Conservation (phyloP, 1,284 basidiomycete genomes). For the Pseudomicrostroma phylloplanum region DNA sequence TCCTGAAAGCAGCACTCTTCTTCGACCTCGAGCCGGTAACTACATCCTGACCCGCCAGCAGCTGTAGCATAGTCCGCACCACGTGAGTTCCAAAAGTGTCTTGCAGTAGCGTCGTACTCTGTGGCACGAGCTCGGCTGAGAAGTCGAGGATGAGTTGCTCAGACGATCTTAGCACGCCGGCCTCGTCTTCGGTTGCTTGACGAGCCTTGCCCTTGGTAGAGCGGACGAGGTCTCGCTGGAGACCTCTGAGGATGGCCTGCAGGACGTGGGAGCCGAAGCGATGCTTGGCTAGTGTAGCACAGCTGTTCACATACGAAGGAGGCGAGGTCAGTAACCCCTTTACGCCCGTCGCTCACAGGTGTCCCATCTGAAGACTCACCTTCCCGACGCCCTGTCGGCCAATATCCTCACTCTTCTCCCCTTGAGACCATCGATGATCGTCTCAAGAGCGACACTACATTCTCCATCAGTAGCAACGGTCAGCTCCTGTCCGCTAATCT, state of each 20-base stretch:
- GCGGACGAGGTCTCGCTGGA: slow-evolving; percentile 27
- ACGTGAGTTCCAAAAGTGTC: slow-evolving; percentile 40
- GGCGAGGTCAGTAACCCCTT: not conserved
- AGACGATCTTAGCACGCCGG: slow-evolving; percentile 29
- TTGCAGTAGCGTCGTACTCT: slow-evolving; percentile 21
- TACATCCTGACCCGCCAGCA: slow-evolving; percentile 28
- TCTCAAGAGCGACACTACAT: slow-evolving; percentile 42
- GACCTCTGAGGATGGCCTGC: slow-evolving; percentile 26
- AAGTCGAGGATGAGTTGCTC: slow-evolving; percentile 32
- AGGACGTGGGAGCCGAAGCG: slow-evolving; percentile 48
- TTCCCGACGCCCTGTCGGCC: slow-evolving; percentile 41
- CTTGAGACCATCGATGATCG: slow-evolving; percentile 27
- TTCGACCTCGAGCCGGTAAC: slow-evolving; percentile 25
- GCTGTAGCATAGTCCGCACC: slow-evolving; percentile 32
- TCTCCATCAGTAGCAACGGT: slow-evolving; percentile 43
- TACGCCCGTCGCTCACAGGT: not conserved
- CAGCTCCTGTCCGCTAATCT: slow-evolving; percentile 45
- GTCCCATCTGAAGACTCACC: slow-evolving; percentile 13
- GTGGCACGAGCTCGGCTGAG: slow-evolving; percentile 20
- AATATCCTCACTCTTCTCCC: slow-evolving; percentile 39
- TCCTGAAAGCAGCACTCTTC: slow-evolving; percentile 38
- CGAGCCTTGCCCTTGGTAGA: slow-evolving; percentile 12
- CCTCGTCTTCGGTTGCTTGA: slow-evolving; percentile 3
- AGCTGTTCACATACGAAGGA: slow-evolving; percentile 10
- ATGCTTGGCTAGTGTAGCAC: slow-evolving; percentile 30